Conservation (phyloP, 2,329 filamentous ascomycete genomes). For the Botrytis aclada region DNA sequence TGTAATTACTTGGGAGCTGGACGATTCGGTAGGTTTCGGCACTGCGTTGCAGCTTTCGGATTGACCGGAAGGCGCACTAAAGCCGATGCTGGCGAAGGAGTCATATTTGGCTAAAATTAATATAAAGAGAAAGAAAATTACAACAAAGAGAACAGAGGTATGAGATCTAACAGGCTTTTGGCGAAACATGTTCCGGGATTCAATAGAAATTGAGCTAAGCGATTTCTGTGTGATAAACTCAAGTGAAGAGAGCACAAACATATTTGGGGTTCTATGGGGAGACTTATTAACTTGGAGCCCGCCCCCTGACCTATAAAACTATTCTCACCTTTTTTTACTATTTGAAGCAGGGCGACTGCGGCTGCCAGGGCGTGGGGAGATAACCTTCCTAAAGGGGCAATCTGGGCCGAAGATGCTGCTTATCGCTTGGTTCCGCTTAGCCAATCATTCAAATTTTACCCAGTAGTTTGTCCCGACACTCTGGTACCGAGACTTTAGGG, state of each 20-base stretch:
- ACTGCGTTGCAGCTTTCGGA: neutral
- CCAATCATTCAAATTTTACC: no score
- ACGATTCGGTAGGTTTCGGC: neutral
- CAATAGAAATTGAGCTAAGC: neutral
- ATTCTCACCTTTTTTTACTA: no score
- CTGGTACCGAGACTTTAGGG: no score
- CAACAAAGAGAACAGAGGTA: neutral
- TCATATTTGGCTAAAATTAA: neutral
- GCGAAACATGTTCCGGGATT: neutral
- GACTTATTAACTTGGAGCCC: no score
- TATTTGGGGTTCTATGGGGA: neutral
- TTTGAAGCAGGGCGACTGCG: no score
- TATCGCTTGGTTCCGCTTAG: no score
- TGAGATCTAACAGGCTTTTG: neutral
- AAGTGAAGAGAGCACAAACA: neutral
- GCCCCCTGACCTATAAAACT: no score
- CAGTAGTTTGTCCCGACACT: no score
- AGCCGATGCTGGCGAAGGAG: neutral
- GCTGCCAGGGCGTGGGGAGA: no score
- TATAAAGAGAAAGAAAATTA: rapidly evolving
- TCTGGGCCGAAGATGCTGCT: no score
- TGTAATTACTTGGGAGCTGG: neutral
- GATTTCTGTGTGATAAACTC: neutral
- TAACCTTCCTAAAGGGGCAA: no score
- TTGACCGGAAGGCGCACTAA: neutral